Evolutionary conservation across 495 filamentous ascomycete genomes (phyloP).

Genomic region (Sporormia fimetaria): DNA sequence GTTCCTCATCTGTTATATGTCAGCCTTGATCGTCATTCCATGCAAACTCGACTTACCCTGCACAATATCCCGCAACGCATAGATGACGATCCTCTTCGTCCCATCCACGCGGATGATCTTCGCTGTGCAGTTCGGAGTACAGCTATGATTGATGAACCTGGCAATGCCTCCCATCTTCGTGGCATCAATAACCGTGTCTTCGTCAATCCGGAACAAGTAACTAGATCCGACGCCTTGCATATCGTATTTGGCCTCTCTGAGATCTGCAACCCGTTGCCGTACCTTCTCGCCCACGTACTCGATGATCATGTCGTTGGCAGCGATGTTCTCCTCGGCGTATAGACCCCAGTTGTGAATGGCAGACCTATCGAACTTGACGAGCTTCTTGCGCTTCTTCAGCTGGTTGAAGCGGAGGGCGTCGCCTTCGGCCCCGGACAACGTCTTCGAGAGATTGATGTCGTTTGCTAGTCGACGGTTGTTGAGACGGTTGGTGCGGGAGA

Average conservation of each 20-base stretch:
- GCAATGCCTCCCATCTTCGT: constrained; percentile 98
- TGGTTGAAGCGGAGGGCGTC: constrained; percentile 96
- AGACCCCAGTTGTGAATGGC: constrained; percentile 99
- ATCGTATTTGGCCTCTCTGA: constrained; percentile 81
- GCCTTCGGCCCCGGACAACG: constrained; percentile 58
- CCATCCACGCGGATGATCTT: constrained; percentile 99
- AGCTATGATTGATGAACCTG: constrained; percentile 97
- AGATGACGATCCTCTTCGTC: constrained; percentile 98
- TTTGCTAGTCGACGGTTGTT: constrained; percentile 90
- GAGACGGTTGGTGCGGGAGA: constrained; percentile 79
- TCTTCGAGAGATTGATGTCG: constrained; percentile 88
- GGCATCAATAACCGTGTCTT: constrained; percentile 93
- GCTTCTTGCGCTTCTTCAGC: constrained; percentile 98
- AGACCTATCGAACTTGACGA: constrained; percentile 92
- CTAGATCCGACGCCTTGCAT: constrained; percentile 95
- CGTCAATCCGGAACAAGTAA: constrained; percentile 96
- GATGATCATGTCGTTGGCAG: constrained; percentile 98
- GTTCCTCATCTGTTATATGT: constrained; percentile 72
- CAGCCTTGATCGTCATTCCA: constrained; percentile 30
- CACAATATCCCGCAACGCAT: constrained; percentile 86
- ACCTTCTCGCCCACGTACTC: constrained; percentile 99
- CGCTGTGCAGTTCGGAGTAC: constrained; percentile 94
- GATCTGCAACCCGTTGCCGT: constrained; percentile 87
- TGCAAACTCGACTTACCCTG: constrained; percentile 55
- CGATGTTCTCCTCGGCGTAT: constrained; percentile 94